Evolutionary conservation across 306 rosid species (phyloP).

Genomic region (Mucuna pruriens): DNA sequence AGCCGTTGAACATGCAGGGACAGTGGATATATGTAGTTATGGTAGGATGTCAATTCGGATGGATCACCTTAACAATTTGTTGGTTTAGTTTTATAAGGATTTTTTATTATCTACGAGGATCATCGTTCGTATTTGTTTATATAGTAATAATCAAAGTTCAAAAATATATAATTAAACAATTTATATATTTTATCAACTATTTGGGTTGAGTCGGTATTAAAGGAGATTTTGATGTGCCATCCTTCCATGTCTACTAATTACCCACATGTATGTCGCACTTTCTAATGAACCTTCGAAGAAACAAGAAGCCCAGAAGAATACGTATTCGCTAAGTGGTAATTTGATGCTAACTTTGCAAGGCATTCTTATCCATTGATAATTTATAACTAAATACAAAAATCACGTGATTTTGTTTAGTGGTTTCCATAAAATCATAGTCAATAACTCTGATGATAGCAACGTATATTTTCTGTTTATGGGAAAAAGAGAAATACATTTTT

Average conservation of each 20-base stretch:
- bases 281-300: too few relatives aligned
- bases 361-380: neutral
- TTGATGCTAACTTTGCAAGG: neutral
- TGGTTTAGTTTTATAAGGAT: neutral
- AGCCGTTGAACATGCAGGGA: slow-evolving; percentile 20
- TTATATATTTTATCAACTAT: neutral
- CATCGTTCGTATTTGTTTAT: neutral
- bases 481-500: neutral
- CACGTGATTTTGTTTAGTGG: neutral
- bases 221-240: too few relatives aligned
- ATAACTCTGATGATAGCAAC: slow-evolving; percentile 3
- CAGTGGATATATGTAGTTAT: neutral
- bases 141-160: neutral
- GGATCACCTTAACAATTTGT: neutral
- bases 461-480: too few relatives aligned
- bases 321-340: neutral
- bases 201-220: too few relatives aligned
- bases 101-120: neutral
- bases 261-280: neutral
- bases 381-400: neutral
- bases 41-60: neutral
- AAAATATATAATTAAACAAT: neutral
- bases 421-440: neutral
- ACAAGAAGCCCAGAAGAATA: too few relatives aligned
- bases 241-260: too few relatives aligned